Conservation (phyloP, 805 yeast genomes). For the Hanseniaspora jakobsenii region DNA sequence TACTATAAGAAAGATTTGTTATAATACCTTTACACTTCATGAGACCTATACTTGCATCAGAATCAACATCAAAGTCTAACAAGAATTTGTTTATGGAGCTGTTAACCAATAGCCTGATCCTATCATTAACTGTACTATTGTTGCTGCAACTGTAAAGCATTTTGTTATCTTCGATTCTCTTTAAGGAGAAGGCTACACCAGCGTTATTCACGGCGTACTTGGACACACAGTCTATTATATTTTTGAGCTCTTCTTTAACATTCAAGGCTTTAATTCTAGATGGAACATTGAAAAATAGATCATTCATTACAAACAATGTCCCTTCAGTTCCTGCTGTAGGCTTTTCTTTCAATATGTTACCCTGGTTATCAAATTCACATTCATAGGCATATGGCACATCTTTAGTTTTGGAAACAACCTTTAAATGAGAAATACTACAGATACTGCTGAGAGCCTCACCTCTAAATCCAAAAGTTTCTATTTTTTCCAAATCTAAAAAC, state of each 20-base stretch:
- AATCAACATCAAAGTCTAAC: constrained; percentile 34
- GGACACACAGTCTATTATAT: constrained; percentile 71
- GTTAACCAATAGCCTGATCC: constrained; percentile 67
- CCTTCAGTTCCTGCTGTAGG: constrained; percentile 83
- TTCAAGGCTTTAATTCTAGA: constrained; percentile 58
- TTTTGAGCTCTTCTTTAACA: constrained; percentile 60
- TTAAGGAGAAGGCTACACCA: constrained; percentile 64
- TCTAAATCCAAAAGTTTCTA: constrained; percentile 82
- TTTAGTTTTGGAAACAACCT: constrained; percentile 62
- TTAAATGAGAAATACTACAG: constrained; percentile 73
- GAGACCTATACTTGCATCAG: constrained; percentile 38
- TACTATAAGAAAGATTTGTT: constrained; percentile 52
- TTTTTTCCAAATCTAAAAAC: constrained; percentile 61
- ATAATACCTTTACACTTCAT: constrained; percentile 44
- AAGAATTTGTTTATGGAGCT: constrained; percentile 53
- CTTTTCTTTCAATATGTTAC: constrained; percentile 47
- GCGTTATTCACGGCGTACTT: constrained; percentile 67
- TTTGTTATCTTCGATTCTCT: constrained; percentile 64
- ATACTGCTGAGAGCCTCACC: constrained; percentile 96
- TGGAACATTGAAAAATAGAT: constrained; percentile 78
- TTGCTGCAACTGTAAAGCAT: constrained; percentile 52
- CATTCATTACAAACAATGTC: constrained; percentile 75
- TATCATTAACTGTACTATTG: constrained; percentile 41
- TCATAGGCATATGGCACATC: constrained; percentile 29
- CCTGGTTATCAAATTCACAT: constrained; percentile 8